Conservation (phyloP, 805 yeast genomes). For the Lipomyces yamadae region DNA sequence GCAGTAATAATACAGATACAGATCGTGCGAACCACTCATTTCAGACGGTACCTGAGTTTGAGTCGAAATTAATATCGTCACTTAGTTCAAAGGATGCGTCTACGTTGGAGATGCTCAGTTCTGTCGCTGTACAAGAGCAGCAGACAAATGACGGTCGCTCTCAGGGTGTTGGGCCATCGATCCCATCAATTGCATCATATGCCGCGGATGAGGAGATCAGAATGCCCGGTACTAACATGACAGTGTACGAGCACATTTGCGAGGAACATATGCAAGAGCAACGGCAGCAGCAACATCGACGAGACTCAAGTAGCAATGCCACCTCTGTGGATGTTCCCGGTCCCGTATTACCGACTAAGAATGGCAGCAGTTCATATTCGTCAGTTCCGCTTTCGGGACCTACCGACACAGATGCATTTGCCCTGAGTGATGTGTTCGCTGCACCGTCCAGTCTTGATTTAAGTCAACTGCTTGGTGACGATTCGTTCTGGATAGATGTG, state of each 20-base stretch:
- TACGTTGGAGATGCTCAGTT: conserved; percentile 21
- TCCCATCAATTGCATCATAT: neutral
- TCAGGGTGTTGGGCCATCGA: neutral
- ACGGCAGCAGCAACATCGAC: conserved; percentile 1
- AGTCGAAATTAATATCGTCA: neutral
- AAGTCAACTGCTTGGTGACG: conserved; percentile 16
- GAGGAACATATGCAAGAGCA: conserved; percentile 8
- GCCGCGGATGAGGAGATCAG: conserved; percentile 16
- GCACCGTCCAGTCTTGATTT: conserved; percentile 8
- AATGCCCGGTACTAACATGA: conserved; percentile 19
- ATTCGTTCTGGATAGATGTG: conserved; percentile 16
- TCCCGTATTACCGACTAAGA: neutral
- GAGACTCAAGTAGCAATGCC: conserved; percentile 3
- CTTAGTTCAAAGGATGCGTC: conserved; percentile 9
- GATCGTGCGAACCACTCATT: neutral
- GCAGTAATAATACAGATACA: too few species aligned
- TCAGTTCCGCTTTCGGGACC: neutral
- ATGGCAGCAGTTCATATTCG: neutral
- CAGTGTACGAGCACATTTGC: conserved; percentile 18
- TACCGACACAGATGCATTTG: neutral
- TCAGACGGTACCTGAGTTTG: neutral
- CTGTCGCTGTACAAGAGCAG: conserved; percentile 23
- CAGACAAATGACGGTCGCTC: conserved; percentile 3
- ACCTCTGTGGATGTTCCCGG: neutral
- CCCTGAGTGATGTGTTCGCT: neutral